Conservation (phyloP, 306 rosid species). For the Amphicarpaea edgeworthii region DNA sequence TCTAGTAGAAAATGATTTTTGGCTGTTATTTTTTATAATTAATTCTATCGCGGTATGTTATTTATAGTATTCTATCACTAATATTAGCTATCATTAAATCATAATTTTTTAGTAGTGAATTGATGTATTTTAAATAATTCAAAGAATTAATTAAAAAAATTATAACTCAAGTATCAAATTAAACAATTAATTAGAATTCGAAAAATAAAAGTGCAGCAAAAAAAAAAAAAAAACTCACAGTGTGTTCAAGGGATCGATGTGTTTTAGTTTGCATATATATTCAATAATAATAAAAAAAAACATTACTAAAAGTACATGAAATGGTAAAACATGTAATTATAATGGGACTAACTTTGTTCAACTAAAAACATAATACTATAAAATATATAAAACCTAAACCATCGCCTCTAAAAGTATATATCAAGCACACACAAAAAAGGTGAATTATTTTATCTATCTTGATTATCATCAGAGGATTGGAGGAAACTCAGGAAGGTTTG, state of each 20-base stretch:
- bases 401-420: background rate
- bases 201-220: too few relatives aligned
- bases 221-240: too few relatives aligned
- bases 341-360: background rate
- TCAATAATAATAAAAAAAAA: background rate
- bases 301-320: background rate
- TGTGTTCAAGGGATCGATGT: background rate
- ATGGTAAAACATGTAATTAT: background rate
- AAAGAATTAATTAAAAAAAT: too few relatives aligned
- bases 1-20: too few relatives aligned
- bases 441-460: background rate
- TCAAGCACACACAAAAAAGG: background rate
- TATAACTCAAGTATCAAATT: too few relatives aligned
- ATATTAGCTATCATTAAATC: too few relatives aligned
- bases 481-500: background rate
- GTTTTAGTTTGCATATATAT: constrained; percentile 11
- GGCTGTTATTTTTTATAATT: too few relatives aligned
- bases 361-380: background rate
- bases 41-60: too few relatives aligned
- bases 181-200: too few relatives aligned
- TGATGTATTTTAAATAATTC: too few relatives aligned
- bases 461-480: background rate
- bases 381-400: background rate
- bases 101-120: too few relatives aligned
- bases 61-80: too few relatives aligned